These are phyloP conservation scores for Penicillium sp. DNA, from an alignment of 2,329 filamentous ascomycete genomes.

Conservation along the genomic window DNA sequence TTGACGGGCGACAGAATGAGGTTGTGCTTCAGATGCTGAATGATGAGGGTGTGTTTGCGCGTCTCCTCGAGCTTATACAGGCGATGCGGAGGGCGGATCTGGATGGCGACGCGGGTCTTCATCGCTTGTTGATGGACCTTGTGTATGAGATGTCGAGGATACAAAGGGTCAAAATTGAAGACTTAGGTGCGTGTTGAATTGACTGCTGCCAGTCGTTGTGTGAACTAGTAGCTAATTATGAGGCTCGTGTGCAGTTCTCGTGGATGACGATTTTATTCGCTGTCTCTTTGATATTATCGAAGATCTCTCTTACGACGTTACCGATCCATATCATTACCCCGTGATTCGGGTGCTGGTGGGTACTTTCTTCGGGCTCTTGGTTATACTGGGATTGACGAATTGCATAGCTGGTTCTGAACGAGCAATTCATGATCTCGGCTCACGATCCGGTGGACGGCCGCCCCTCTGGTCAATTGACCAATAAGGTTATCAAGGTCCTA, in stretches of 20 bases:
- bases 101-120: constrained; percentile 56
- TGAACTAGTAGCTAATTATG: constrained; percentile 6
- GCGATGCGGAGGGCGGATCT: constrained; percentile 56
- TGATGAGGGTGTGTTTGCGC: constrained; percentile 75
- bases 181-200: constrained; percentile 62
- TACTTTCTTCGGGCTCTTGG: constrained; percentile 12
- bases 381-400: background rate
- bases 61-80: constrained; percentile 78
- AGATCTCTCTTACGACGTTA: constrained; percentile 76
- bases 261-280: constrained; percentile 75
- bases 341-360: constrained; percentile 87
- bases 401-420: constrained; percentile 81
- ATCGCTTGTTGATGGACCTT: constrained; percentile 79
- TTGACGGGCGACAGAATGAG: constrained; percentile 79
- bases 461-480: constrained; percentile 64
- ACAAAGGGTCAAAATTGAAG: constrained; percentile 72
- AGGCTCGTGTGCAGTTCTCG: constrained; percentile 44
- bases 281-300: constrained; percentile 87
- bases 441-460: constrained; percentile 50
- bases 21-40: constrained; percentile 83
- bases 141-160: constrained; percentile 97
- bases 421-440: constrained; percentile 89
- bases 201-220: background rate
- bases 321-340: constrained; percentile 93
- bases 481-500: constrained; percentile 88